phyloP scores from a whole-genome alignment of 1,139 yeast genomes.

The Pichia sp. region DNA sequence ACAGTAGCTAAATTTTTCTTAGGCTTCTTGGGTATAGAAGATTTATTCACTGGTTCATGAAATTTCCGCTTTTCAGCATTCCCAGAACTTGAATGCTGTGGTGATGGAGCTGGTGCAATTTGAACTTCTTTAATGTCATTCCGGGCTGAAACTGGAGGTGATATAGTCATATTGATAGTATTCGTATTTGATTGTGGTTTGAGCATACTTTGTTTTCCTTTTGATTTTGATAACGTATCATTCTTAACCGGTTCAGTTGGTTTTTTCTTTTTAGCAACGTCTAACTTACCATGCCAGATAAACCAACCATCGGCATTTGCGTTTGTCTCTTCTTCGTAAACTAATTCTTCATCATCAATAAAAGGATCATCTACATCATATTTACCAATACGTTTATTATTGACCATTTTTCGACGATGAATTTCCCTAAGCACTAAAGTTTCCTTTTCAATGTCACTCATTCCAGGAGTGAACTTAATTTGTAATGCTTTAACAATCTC shows the following conservation, averaged over 20 bases:
- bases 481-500: conserved; percentile 24
- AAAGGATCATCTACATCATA: conserved; percentile 94
- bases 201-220: neutral
- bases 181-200: neutral
- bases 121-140: too few relatives aligned
- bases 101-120: too few relatives aligned
- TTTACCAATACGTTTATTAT: conserved; percentile 72
- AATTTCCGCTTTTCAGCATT: too few relatives aligned
- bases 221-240: neutral
- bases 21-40: too few relatives aligned
- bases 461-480: conserved; percentile 27
- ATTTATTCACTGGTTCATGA: too few relatives aligned
- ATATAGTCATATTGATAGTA: too few relatives aligned
- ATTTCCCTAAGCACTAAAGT: conserved; percentile 30
- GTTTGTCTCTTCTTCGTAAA: conserved; percentile 90
- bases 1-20: too few relatives aligned
- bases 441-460: conserved; percentile 29
- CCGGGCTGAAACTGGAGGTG: too few relatives aligned
- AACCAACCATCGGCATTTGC: conserved; percentile 94
- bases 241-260: neutral
- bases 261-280: conserved; percentile 43
- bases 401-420: conserved; percentile 44
- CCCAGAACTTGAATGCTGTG: too few relatives aligned
- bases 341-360: conserved; percentile 87
- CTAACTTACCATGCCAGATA: conserved; percentile 89